Conservation (phyloP, 257 asterid genomes). For the Cinchona pubescens region DNA sequence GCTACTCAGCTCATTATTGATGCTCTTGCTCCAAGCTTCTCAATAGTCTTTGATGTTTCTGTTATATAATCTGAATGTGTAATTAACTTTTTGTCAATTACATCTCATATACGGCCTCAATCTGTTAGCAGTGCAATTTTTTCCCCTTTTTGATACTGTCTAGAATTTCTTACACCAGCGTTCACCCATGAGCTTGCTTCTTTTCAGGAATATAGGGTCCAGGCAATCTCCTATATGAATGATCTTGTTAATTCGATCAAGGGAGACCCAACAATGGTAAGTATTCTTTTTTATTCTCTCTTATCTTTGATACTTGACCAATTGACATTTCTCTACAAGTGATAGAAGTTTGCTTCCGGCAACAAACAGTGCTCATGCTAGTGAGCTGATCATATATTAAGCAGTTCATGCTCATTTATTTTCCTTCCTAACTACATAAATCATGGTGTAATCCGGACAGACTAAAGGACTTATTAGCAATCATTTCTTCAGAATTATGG, state of each 20-base stretch:
- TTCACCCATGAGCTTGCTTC: conserved; percentile 1
- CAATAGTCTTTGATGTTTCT: background rate
- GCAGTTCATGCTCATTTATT: background rate
- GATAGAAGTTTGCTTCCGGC: background rate
- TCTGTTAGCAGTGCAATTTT: conserved; percentile 2
- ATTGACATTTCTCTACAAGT: background rate
- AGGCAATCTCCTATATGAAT: conserved; percentile 30
- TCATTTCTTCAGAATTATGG: background rate
- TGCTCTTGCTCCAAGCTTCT: background rate
- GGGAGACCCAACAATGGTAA: conserved; percentile 30
- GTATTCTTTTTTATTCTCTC: background rate
- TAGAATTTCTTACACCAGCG: background rate
- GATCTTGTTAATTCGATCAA: conserved; percentile 21
- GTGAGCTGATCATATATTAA: background rate
- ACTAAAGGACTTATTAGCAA: background rate
- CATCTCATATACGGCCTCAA: background rate
- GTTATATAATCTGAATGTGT: background rate
- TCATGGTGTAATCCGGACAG: background rate
- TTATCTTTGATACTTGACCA: background rate
- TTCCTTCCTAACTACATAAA: background rate
- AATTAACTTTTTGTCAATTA: background rate
- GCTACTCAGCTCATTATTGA: background rate
- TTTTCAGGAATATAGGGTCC: conserved; percentile 33
- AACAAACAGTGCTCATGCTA: background rate
- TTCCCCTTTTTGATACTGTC: background rate